Percentiles rank a stretch among this genome's conserved stretches.
Conservation (phyloP, 2,329 filamentous ascomycete genomes). For the Trichoderma cornu-damae region DNA sequence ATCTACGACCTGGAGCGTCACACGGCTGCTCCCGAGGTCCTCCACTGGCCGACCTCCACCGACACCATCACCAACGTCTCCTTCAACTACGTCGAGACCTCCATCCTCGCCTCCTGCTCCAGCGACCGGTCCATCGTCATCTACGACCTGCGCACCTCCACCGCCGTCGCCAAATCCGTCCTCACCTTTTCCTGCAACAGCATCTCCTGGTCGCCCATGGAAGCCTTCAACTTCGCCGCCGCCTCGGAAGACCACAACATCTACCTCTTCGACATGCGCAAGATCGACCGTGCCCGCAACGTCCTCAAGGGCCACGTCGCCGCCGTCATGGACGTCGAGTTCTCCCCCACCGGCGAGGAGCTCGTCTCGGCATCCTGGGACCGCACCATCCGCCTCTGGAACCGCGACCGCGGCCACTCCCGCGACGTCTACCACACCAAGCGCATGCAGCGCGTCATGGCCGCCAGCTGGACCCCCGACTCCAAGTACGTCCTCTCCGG, state of each 20-base stretch:
- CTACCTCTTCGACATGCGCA: conserved; percentile 86
- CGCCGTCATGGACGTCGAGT: conserved; percentile 95
- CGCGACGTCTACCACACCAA: conserved; percentile 96
- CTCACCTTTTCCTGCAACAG: conserved; percentile 79
- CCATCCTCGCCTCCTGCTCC: conserved; percentile 77
- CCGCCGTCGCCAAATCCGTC: conserved; percentile 73
- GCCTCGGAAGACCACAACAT: conserved; percentile 93
- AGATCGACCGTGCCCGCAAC: conserved; percentile 80
- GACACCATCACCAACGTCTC: conserved; percentile 86
- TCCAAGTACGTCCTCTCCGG: conserved; percentile 84
- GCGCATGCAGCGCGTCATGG: conserved; percentile 93
- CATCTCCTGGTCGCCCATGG: conserved; percentile 92
- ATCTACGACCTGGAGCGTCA: conserved; percentile 84
- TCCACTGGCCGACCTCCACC: conserved; percentile 80
- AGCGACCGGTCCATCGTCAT: conserved; percentile 82
- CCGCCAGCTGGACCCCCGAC: conserved; percentile 79
- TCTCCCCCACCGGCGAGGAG: conserved; percentile 89
- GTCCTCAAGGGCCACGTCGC: conserved; percentile 83
- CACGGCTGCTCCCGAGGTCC: conserved; percentile 72
- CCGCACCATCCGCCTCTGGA: conserved; percentile 83
- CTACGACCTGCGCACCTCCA: conserved; percentile 85
- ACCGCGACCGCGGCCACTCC: conserved; percentile 72
- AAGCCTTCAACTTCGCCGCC: conserved; percentile 89
- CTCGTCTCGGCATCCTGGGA: conserved; percentile 83
- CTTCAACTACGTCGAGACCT: conserved; percentile 94